Evolutionary conservation across 2,329 filamentous ascomycete genomes (phyloP), one percentile per base, ranked within the genome.

Genomic region (Nannizziopsis barbatae): DNA sequence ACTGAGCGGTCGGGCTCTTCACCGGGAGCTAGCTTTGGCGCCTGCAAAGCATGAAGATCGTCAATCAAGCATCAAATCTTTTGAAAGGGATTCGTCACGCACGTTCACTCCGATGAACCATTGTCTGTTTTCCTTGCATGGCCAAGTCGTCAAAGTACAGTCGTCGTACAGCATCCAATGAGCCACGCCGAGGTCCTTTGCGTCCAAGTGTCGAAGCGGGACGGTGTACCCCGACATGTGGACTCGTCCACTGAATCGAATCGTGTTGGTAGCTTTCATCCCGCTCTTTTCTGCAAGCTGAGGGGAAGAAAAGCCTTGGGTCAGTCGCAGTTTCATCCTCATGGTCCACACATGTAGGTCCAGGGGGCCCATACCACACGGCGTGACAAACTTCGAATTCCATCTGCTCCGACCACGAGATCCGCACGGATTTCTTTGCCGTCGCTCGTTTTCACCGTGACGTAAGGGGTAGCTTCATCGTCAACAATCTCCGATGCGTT

Each of bases 171-270:
- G 18, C 33, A 50, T 40, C 47, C 47, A 50, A 33, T 50, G 41
- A 12, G 18, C 47, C 12, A 45, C 27, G 5, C 41, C 47, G 30
- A 44, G 40, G 30, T 50, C 47, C 33, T 45, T 39, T 6, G 47
- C 18, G 14, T 35, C 33, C 12, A 50, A 33, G 22, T 50, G 47
- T 32, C 33, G 40, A 17, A 50, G 40, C n/a, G 47, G 41, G 11
- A 39, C 31, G 18, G 47, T 50, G 35, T 50, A 50, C 12, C 47
- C 47, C 7, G 47, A 50, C 47, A 50, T 50, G 42, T 50, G 47
- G 15, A 50, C 47, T 31, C 47, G 32, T 22, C 47, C 47, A 22
- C 31, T 50, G 41, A 50, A 50, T 27, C 47, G 40, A 17, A 50
- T 45, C 30, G 41, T 50, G 27, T 50, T 50, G 9, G 42, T 39